Conservation (phyloP, 768 basidiomycete genomes). For the Amanita polypyramis region DNA sequence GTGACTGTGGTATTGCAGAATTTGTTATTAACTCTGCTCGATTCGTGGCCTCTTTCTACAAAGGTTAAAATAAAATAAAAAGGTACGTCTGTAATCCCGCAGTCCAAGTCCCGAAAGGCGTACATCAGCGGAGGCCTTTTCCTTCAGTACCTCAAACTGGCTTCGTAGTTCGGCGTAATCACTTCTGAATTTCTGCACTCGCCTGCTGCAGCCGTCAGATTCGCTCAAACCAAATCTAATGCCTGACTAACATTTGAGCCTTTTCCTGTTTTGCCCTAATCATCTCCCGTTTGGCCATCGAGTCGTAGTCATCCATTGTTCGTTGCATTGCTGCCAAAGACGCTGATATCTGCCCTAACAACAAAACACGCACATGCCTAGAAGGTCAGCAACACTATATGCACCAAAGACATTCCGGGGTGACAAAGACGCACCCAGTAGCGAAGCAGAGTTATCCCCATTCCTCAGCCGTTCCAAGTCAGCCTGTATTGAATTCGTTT, state of each 20-base stretch:
- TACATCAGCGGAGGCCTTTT: conserved; percentile 41
- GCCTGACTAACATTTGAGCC: conserved; percentile 61
- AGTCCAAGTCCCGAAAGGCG: conserved; percentile 9
- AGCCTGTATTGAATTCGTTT: conserved; percentile 78
- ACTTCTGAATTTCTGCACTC: conserved; percentile 82
- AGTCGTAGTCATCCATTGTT: conserved; percentile 95
- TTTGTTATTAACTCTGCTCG: conserved; percentile 56
- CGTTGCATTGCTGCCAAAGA: conserved; percentile 90
- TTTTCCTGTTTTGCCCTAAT: conserved; percentile 96
- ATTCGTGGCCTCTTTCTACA: conserved; percentile 47
- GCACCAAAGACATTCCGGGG: background rate
- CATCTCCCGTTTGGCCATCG: conserved; percentile 93
- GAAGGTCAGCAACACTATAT: conserved; percentile 8
- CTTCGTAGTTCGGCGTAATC: conserved; percentile 77
- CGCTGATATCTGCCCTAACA: conserved; percentile 93
- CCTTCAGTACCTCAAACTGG: conserved; percentile 76
- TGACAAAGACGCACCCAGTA: conserved; percentile 50
- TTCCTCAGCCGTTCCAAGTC: conserved; percentile 77
- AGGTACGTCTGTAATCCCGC: conserved; percentile 1
- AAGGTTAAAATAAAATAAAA: conserved; percentile 25
- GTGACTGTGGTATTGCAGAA: conserved; percentile 27
- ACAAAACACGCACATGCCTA: conserved; percentile 12
- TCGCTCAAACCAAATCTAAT: background rate
- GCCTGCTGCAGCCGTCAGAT: conserved; percentile 35
- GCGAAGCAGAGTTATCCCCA: conserved; percentile 71